Evolutionary conservation across 306 rosid genomes (phyloP).

Genomic region (Cercis canadensis): DNA sequence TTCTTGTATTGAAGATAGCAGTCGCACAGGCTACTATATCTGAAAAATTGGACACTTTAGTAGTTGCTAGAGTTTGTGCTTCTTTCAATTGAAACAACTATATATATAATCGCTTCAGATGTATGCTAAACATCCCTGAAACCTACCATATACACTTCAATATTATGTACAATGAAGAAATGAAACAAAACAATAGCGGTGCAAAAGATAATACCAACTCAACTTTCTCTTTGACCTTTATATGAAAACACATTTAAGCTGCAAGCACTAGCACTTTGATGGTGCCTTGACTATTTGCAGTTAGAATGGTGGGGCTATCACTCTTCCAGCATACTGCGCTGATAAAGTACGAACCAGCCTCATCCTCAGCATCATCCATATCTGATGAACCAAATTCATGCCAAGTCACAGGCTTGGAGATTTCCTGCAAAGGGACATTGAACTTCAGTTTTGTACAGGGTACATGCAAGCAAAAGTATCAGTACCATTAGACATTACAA

Average conservation of each 20-base stretch:
- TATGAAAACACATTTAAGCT: constrained; percentile 45
- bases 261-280: constrained; percentile 96
- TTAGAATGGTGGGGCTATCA: constrained; percentile 88
- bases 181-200: constrained; percentile 8
- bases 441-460: constrained; percentile 30
- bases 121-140: constrained; percentile 32
- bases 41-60: neutral
- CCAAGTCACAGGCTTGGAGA: constrained; percentile 82
- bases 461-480: constrained; percentile 5
- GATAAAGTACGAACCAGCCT: constrained; percentile 82
- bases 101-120: neutral
- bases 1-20: neutral
- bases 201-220: constrained; percentile 28
- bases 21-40: neutral
- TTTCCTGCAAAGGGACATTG: constrained; percentile 65
- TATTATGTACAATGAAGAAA: constrained; percentile 42
- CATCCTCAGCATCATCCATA: constrained; percentile 77
- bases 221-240: constrained; percentile 15
- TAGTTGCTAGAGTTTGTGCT: neutral
- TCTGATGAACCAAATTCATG: constrained; percentile 87
- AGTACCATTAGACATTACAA: constrained; percentile 29
- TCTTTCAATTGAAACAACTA: neutral
- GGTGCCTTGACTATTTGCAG: constrained; percentile 97
- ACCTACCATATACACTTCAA: constrained; percentile 48
- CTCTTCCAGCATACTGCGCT: constrained; percentile 99